A percentile compares a stretch with the other conserved stretches of the same genome.
phyloP scores from a whole-genome alignment of 805 yeast species.

The Myxozyma udenii region DNA sequence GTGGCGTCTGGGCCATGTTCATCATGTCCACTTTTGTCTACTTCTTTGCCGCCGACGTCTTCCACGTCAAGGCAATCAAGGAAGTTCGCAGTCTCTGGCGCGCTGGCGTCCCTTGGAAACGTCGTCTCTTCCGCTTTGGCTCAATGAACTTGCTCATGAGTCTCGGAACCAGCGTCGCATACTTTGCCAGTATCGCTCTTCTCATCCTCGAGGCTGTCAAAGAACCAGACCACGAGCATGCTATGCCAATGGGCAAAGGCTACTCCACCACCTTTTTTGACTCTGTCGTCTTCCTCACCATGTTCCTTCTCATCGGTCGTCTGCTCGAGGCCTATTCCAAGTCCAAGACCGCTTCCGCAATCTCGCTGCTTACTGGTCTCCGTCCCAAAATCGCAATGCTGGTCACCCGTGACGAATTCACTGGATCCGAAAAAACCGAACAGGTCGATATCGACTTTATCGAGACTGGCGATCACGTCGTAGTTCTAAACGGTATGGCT shows the following conservation, averaged over 20 bases:
- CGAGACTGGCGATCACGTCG: constrained; percentile 83
- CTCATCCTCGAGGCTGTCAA: constrained; percentile 47
- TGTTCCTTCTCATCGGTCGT: constrained; percentile 69
- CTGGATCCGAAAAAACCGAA: constrained; percentile 12
- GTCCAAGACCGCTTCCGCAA: constrained; percentile 62
- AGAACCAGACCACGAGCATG: constrained; percentile 6
- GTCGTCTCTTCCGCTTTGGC: constrained; percentile 65
- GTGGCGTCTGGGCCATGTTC: constrained; percentile 65
- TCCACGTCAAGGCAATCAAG: constrained; percentile 62
- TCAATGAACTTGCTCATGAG: constrained; percentile 73
- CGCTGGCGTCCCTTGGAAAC: constrained; percentile 51
- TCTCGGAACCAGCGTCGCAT: constrained; percentile 70
- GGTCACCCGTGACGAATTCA: constrained; percentile 34
- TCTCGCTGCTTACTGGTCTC: constrained; percentile 51
- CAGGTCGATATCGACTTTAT: constrained; percentile 42
- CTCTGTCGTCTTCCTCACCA: constrained; percentile 71
- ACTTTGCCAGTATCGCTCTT: constrained; percentile 62
- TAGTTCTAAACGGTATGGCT: constrained; percentile 41
- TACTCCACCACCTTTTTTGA: constrained; percentile 69
- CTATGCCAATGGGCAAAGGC: constrained; percentile 36
- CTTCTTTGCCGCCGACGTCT: constrained; percentile 69
- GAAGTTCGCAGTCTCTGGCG: constrained; percentile 60
- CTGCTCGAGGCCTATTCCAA: constrained; percentile 65
- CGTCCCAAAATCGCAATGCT: constrained; percentile 52
- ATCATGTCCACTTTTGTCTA: constrained; percentile 68